These are phyloP conservation scores for Megacollybia marginata DNA, from an alignment of 768 basidiomycete species.

Conservation along the genomic window DNA sequence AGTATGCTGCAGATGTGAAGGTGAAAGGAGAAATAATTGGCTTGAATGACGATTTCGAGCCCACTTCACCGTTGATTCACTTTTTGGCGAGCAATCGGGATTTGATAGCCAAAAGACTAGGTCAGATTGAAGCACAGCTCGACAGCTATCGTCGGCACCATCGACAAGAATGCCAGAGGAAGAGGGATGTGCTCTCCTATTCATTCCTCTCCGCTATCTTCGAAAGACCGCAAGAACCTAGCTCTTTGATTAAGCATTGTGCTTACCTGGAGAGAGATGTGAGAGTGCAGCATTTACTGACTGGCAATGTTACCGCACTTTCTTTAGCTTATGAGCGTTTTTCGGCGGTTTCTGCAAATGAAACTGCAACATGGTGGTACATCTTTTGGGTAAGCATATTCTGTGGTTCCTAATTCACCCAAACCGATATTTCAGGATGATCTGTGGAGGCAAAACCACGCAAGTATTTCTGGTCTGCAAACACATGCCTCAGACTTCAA, in stretches of 20 bases:
- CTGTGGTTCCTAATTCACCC: background rate
- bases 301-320: conserved; percentile 37
- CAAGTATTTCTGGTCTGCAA: conserved; percentile 42
- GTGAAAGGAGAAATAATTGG: conserved; percentile 51
- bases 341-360: conserved; percentile 36
- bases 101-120: conserved; percentile 36
- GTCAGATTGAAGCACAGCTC: conserved; percentile 38
- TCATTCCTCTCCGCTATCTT: conserved; percentile 56
- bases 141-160: conserved; percentile 44
- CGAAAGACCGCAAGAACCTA: conserved; percentile 41
- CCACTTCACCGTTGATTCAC: conserved; percentile 54
- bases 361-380: conserved; percentile 68
- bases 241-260: conserved; percentile 34
- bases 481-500: conserved; percentile 55
- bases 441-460: conserved; percentile 63
- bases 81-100: conserved; percentile 54
- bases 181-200: conserved; percentile 50
- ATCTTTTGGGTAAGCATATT: conserved; percentile 56
- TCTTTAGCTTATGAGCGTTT: conserved; percentile 47
- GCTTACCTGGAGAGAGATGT: conserved; percentile 44
- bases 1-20: conserved; percentile 44
- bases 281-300: conserved; percentile 46
- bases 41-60: conserved; percentile 55
- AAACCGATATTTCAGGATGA: conserved; percentile 46
- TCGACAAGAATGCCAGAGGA: conserved; percentile 40